Base-by-base conservation (phyloP, 805 yeast species). In the Saturnispora gosingensis region DNA sequence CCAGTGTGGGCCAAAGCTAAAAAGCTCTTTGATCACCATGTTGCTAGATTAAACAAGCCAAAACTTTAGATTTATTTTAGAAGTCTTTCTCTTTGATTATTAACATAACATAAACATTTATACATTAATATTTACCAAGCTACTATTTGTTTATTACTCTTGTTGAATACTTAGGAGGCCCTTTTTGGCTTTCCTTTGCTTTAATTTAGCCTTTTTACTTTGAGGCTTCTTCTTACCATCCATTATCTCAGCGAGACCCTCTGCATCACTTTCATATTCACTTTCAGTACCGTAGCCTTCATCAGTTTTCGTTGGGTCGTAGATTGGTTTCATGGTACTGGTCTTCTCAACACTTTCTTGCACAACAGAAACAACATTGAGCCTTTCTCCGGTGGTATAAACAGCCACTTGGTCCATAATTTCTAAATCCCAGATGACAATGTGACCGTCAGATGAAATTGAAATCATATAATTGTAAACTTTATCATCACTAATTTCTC, bases 1-100 rank as follows among this genome's bases (percentile, higher is more conserved):
- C 88, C 89, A 15, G 97, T 89, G 24, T 93, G 99, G 99, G 77
- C 75, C 35, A 85, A 82, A 67, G 98, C 98, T 55, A 85, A 84
- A 75, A 74, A 77, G 57, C 74, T 91, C 62, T 93, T 83, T 64
- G 83, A 88, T 59, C 82, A 84, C 65, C 95, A 90, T 69, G 95
- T 88, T 59, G 78, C 82, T 53, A 82, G 95, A 65, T 80, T 87
- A 56, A 63, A 64, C 52, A 74, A 69, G 45, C 70, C 77, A 46
- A 74, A 74, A 59, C 61, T 77, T 58, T 60, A 57, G 48, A 24
- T 30, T 18, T 20, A 13, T 10, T 38, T 9, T 38, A 16, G 22
- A 20, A 20, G 22, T n/a, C 42, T 20, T 38, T 18, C 15, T 18
- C 42, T 38, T 38, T 16, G 34, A 30, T 30, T 30, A 9, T 9